Conservation (phyloP, 805 yeast species). For the Candida sonorensis region DNA sequence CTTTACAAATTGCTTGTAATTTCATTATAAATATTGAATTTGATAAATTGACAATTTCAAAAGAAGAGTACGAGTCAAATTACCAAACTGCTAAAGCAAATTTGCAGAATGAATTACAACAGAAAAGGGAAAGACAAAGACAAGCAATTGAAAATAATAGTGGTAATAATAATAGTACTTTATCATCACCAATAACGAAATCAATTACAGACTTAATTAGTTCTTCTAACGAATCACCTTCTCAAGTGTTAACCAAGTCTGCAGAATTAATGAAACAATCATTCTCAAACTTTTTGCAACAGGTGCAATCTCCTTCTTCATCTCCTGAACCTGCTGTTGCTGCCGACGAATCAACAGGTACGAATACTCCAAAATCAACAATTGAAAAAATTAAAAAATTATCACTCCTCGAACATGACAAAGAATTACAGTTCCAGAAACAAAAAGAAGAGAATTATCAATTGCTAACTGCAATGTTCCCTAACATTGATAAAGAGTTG, state of each 20-base stretch:
- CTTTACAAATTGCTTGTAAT: conserved; percentile 83
- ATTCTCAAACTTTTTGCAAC: conserved; percentile 16
- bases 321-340: conserved; percentile 7
- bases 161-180: conserved; percentile 6
- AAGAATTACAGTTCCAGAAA: conserved; percentile 29
- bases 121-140: conserved; percentile 10
- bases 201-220: conserved; percentile 19
- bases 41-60: conserved; percentile 52
- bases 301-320: conserved; percentile 9
- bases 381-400: conserved; percentile 16
- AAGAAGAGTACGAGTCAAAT: conserved; percentile 51
- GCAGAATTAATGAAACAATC: conserved; percentile 32
- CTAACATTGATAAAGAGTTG: conserved; percentile 59
- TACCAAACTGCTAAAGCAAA: conserved; percentile 36
- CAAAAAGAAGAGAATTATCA: conserved; percentile 41
- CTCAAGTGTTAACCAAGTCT: conserved; percentile 29
- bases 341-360: no score
- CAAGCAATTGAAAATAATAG: conserved; percentile 3
- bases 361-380: conserved; percentile 4
- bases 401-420: conserved; percentile 26
- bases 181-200: conserved; percentile 20
- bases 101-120: conserved; percentile 24
- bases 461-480: conserved; percentile 64
- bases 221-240: conserved; percentile 25
- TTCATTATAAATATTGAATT: conserved; percentile 60